Conservation (phyloP, 371 early-diverging fungal species). For the Amoeboaphelidium occidentale region DNA sequence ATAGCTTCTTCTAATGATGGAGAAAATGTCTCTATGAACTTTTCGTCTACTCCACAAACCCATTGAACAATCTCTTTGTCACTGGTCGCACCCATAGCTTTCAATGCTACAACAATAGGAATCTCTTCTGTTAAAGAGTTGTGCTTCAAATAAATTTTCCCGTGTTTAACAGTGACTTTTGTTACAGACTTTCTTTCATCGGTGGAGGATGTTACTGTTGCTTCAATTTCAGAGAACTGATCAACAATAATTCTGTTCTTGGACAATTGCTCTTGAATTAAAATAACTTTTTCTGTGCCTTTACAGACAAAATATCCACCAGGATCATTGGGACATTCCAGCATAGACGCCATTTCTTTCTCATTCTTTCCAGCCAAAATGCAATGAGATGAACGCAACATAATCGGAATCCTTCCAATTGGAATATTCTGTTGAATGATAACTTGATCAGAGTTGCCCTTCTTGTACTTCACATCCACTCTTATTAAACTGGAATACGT, state of each 20-base stretch:
- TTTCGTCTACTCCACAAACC: constrained; percentile 63
- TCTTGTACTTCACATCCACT: constrained; percentile 93
- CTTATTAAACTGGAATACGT: constrained; percentile 90
- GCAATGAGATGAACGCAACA: constrained; percentile 85
- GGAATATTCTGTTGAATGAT: constrained; percentile 61
- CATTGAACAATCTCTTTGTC: constrained; percentile 91
- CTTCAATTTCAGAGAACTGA: constrained; percentile 48
- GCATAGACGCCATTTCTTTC: constrained; percentile 53
- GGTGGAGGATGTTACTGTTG: constrained; percentile 78
- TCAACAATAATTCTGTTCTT: constrained; percentile 99
- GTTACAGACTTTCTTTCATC: constrained; percentile 96
- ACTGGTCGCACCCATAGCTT: constrained; percentile 82
- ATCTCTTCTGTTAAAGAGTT: constrained; percentile 74
- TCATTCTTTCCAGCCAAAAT: constrained; percentile 50
- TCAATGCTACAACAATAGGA: constrained; percentile 34
- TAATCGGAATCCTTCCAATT: constrained; percentile 96
- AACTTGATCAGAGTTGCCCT: constrained; percentile 64
- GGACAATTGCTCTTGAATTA: constrained; percentile 99
- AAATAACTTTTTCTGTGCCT: constrained; percentile 96
- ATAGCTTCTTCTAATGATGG: constrained; percentile 76
- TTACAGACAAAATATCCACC: constrained; percentile 98
- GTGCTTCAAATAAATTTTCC: constrained; percentile 68
- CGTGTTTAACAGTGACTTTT: constrained; percentile 48
- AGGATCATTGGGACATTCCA: constrained; percentile 98
- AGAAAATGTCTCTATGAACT: constrained; percentile 54